Evolutionary conservation across 2,329 filamentous ascomycete species (phyloP).

Genomic region (Graphilbum fragrans): DNA sequence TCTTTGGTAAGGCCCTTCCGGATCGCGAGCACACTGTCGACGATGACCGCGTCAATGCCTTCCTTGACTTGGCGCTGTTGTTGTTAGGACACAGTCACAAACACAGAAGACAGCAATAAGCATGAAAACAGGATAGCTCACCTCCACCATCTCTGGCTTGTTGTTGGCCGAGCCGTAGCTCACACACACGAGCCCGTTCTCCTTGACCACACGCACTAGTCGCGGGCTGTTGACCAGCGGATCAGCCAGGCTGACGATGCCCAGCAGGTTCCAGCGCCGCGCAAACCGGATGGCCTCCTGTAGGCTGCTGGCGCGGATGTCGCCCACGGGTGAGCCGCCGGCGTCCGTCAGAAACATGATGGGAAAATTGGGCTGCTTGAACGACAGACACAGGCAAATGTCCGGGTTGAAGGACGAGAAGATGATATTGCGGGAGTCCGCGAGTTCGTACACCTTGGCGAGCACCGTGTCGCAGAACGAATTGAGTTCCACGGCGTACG

Average conservation of each 20-base stretch:
- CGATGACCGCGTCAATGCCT: constrained; percentile 95
- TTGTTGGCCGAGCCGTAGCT: constrained; percentile 92
- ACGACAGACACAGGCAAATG: constrained; percentile 83
- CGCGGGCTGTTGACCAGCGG: constrained; percentile 82
- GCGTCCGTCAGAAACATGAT: constrained; percentile 91
- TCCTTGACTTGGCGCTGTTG: constrained; percentile 74
- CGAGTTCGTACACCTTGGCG: constrained; percentile 77
- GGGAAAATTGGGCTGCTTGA: constrained; percentile 95
- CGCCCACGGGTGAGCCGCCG: constrained; percentile 67
- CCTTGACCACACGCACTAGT: constrained; percentile 85
- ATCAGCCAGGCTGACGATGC: constrained; percentile 80
- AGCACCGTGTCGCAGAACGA: constrained; percentile 93
- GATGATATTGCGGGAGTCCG: constrained; percentile 76
- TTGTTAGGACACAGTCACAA: constrained; percentile 2
- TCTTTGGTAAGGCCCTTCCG: constrained; percentile 66
- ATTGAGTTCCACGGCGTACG: constrained; percentile 90
- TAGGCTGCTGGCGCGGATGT: constrained; percentile 79
- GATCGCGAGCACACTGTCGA: constrained; percentile 87
- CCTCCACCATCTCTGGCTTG: constrained; percentile 71
- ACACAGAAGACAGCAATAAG: background rate
- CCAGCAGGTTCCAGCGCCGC: constrained; percentile 85
- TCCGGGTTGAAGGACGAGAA: constrained; percentile 98
- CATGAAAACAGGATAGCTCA: constrained; percentile 28
- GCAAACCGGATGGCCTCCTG: constrained; percentile 96
- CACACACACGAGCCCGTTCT: constrained; percentile 85